These are phyloP conservation scores for Fusarium setosum DNA, from an alignment of 2,329 filamentous ascomycete species.

Conservation along the genomic window DNA sequence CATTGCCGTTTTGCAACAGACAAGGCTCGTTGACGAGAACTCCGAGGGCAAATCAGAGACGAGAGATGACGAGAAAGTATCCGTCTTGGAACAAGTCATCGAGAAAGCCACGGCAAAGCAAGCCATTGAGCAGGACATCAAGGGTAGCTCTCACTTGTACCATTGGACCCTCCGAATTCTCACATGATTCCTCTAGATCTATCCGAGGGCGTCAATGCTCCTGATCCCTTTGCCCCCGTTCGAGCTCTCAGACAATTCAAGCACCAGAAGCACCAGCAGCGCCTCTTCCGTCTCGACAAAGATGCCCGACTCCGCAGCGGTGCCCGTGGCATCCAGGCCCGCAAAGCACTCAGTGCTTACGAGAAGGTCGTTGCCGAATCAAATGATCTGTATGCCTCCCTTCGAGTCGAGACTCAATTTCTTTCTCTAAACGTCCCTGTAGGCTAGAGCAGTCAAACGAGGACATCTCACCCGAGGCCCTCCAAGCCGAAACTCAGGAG, in stretches of 20 bases:
- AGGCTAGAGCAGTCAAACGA: slow-evolving; percentile 64
- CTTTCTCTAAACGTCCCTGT: not conserved
- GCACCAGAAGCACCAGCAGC: slow-evolving; percentile 70
- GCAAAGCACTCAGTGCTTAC: slow-evolving; percentile 77
- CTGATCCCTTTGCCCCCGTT: slow-evolving; percentile 68
- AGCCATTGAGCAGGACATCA: slow-evolving; percentile 69
- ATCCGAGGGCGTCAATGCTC: slow-evolving; percentile 67
- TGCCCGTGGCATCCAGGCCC: slow-evolving; percentile 76
- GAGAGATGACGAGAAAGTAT: slow-evolving; percentile 33
- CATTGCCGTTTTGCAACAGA: slow-evolving; percentile 78
- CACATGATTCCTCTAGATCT: slow-evolving; percentile 57
- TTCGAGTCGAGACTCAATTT: too few species aligned
- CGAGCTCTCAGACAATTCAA: slow-evolving; percentile 70
- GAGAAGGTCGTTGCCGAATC: slow-evolving; percentile 75
- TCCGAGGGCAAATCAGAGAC: slow-evolving; percentile 41
- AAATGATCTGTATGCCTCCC: slow-evolving; percentile 54
- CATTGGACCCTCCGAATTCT: not conserved
- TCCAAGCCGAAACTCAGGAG: slow-evolving; percentile 75
- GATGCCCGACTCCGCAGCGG: slow-evolving; percentile 81
- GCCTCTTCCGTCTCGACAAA: slow-evolving; percentile 77
- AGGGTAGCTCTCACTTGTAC: slow-evolving; percentile 54
- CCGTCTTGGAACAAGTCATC: slow-evolving; percentile 76
- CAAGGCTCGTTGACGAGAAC: slow-evolving; percentile 49
- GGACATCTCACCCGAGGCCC: slow-evolving; percentile 64
- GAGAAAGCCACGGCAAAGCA: slow-evolving; percentile 68